These are phyloP conservation scores for Bruguiera hainesii DNA, from an alignment of 441 rosid species.

Conservation along the genomic window DNA sequence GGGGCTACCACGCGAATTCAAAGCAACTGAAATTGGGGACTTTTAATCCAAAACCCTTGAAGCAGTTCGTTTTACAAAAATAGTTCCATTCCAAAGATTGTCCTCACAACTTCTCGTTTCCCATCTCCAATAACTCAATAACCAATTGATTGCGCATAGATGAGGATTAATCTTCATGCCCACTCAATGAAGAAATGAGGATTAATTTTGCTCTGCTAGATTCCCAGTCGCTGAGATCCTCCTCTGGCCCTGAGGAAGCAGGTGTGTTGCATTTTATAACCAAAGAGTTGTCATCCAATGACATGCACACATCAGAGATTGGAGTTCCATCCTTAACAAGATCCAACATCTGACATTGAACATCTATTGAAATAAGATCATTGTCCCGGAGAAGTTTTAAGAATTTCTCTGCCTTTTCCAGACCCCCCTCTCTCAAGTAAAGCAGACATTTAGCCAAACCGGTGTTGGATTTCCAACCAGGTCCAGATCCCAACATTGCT, in stretches of 20 bases:
- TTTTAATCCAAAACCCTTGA: too few relatives aligned
- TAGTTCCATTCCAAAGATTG: too few relatives aligned
- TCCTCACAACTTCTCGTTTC: too few relatives aligned
- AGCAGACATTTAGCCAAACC: constrained; percentile 34
- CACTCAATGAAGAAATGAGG: too few relatives aligned
- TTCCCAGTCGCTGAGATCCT: neutral
- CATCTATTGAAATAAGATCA: constrained; percentile 27
- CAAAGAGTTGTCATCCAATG: neutral
- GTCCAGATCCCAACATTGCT: constrained; percentile 26
- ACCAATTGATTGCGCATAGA: too few relatives aligned
- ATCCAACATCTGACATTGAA: constrained; percentile 27
- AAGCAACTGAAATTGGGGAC: too few relatives aligned
- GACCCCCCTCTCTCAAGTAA: constrained; percentile 34
- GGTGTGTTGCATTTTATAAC: constrained; percentile 3
- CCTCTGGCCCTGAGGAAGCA: neutral
- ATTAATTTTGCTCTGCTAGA: too few relatives aligned
- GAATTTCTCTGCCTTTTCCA: constrained; percentile 28
- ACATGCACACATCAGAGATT: neutral
- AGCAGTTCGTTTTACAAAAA: too few relatives aligned
- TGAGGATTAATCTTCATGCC: too few relatives aligned
- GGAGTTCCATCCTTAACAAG: constrained; percentile 17
- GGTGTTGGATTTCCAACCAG: constrained; percentile 30
- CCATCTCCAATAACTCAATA: too few relatives aligned
- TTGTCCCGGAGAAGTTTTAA: constrained; percentile 31
- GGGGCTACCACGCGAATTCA: too few relatives aligned